A percentile compares a stretch with the other conserved stretches of the same genome.
phyloP scores from a whole-genome alignment of 805 yeast species.

The Wickerhamomyces mucosus region DNA sequence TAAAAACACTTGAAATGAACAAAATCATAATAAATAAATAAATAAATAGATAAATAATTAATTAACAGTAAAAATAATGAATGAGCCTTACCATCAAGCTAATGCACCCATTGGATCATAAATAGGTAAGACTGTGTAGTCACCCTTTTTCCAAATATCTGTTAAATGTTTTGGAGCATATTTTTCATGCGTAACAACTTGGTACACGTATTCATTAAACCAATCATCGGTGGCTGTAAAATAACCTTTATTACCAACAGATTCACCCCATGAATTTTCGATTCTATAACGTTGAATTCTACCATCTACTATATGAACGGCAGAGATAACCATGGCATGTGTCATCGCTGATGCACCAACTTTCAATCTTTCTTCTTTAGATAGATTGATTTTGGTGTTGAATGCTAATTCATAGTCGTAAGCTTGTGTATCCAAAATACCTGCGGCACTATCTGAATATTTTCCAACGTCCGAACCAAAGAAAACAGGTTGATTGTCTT shows the following conservation, averaged over 20 bases:
- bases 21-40: too few relatives aligned
- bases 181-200: conserved; percentile 46
- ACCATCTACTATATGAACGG: conserved; percentile 63
- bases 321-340: conserved; percentile 82
- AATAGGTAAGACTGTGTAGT: conserved; percentile 49
- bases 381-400: conserved; percentile 39
- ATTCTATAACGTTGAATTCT: conserved; percentile 59
- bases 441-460: conserved; percentile 44
- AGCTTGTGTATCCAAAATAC: conserved; percentile 59
- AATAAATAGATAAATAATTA: too few relatives aligned
- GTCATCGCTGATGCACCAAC: conserved; percentile 72
- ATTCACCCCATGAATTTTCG: conserved; percentile 68
- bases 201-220: conserved; percentile 64
- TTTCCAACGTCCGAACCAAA: conserved; percentile 84
- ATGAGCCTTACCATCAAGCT: too few relatives aligned
- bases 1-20: too few relatives aligned
- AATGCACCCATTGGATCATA: conserved; percentile 75
- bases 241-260: conserved; percentile 54
- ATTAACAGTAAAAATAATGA: too few relatives aligned
- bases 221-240: conserved; percentile 61
- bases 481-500: conserved; percentile 67
- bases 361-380: conserved; percentile 57
- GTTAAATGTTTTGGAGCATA: conserved; percentile 35
- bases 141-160: conserved; percentile 29
- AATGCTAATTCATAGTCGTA: conserved; percentile 56